A percentile compares a stretch with the other conserved stretches of the same genome.
These are phyloP conservation scores for Adansonia madagascariensis DNA, from an alignment of 441 rosid species.

Conservation along the genomic window DNA sequence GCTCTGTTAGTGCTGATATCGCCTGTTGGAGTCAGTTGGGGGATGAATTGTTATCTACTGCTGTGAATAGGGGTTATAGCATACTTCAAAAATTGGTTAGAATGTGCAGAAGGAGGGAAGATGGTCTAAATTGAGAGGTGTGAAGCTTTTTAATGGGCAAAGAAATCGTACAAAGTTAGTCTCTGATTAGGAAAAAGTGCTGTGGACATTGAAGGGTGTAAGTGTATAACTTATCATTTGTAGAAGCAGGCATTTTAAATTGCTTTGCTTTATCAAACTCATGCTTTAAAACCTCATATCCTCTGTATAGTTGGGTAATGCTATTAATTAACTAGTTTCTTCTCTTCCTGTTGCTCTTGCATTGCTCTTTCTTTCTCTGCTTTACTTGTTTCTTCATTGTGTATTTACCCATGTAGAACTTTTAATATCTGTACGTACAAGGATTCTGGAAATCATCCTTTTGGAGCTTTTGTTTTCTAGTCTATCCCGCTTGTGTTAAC, in stretches of 20 bases:
- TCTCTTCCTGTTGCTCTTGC: neutral
- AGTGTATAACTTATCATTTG: neutral
- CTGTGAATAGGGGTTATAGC: neutral
- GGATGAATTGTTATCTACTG: neutral
- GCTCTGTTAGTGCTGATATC: neutral
- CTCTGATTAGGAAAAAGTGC: neutral
- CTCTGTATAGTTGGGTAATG: neutral
- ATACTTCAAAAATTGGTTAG: neutral
- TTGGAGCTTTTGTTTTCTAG: neutral
- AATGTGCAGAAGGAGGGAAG: neutral
- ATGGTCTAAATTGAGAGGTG: neutral
- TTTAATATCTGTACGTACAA: slow-evolving; percentile 10
- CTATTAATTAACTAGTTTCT: neutral
- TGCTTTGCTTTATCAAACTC: neutral
- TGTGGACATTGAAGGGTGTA: neutral
- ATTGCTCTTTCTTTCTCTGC: neutral
- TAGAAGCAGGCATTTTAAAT: neutral
- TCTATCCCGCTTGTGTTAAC: neutral
- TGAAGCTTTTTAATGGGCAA: neutral
- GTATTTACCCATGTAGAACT: neutral
- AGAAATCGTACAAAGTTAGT: neutral
- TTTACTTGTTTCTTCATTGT: slow-evolving; percentile 13
- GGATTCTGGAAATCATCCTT: neutral
- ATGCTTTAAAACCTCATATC: neutral
- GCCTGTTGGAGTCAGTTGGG: neutral